These are phyloP conservation scores for Mycena indigotica DNA, from an alignment of 768 basidiomycete genomes.

Conservation along the genomic window DNA sequence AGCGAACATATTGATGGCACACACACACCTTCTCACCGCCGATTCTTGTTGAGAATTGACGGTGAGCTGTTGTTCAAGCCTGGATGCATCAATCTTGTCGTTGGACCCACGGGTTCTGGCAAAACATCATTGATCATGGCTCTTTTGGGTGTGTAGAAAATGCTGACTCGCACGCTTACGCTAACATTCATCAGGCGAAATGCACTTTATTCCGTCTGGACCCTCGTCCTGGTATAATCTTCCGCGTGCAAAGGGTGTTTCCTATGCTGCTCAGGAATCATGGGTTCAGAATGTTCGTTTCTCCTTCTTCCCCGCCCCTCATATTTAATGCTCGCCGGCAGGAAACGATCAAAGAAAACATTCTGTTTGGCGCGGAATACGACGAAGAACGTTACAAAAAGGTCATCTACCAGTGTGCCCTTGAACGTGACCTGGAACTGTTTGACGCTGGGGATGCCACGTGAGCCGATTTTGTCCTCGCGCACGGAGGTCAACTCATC, in stretches of 20 bases:
- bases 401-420: slow-evolving; percentile 71
- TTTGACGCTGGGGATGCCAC: slow-evolving; percentile 62
- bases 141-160: slow-evolving; percentile 39
- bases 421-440: slow-evolving; percentile 71
- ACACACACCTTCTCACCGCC: slow-evolving; percentile 27
- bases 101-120: slow-evolving; percentile 46
- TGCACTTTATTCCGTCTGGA: slow-evolving; percentile 60
- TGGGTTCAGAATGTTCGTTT: slow-evolving; percentile 68
- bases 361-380: slow-evolving; percentile 76
- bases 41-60: slow-evolving; percentile 42
- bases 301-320: not conserved
- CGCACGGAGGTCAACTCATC: not conserved
- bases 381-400: slow-evolving; percentile 80
- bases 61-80: slow-evolving; percentile 45
- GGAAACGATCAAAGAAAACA: slow-evolving; percentile 80
- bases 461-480: slow-evolving; percentile 1
- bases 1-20: slow-evolving; percentile 23
- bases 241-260: slow-evolving; percentile 68
- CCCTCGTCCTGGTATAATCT: slow-evolving; percentile 69
- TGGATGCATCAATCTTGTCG: slow-evolving; percentile 42
- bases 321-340: no score
- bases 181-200: slow-evolving; percentile 46
- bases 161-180: not conserved
- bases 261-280: slow-evolving; percentile 82
- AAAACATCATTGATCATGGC: slow-evolving; percentile 70